These are phyloP conservation scores for Pythium plurisporium DNA, from an alignment of 352 stramenopile species.

Conservation along the genomic window DNA sequence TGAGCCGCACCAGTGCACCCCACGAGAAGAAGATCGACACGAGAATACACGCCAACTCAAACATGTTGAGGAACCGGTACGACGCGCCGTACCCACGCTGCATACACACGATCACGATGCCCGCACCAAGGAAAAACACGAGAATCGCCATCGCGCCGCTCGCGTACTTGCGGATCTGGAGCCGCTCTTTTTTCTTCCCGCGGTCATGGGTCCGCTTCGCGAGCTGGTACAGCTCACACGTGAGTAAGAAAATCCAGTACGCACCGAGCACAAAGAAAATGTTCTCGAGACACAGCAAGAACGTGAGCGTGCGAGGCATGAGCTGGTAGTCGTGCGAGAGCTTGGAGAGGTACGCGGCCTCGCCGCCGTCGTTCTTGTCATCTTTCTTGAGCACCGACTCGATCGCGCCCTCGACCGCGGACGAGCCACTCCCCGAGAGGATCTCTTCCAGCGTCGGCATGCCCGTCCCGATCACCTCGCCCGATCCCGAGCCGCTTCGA, in stretches of 20 bases:
- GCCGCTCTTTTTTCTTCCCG: conserved; percentile 40
- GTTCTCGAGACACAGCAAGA: conserved; percentile 50
- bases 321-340: conserved; percentile 41
- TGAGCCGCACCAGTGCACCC: conserved; percentile 35
- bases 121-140: conserved; percentile 27
- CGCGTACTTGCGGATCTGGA: conserved; percentile 46
- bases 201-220: conserved; percentile 55
- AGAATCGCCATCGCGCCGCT: conserved; percentile 30
- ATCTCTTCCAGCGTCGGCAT: conserved; percentile 9
- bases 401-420: conserved; percentile 17
- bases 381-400: conserved; percentile 35
- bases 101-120: conserved; percentile 36
- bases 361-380: conserved; percentile 41
- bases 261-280: conserved; percentile 60
- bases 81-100: conserved; percentile 48
- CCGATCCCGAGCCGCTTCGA: conserved; percentile 8
- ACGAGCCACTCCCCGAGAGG: conserved; percentile 13
- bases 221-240: conserved; percentile 54
- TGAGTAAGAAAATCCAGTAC: conserved; percentile 65
- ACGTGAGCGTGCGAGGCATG: conserved; percentile 36
- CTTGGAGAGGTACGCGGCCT: conserved; percentile 60
- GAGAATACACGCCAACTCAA: conserved; percentile 44
- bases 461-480: not conserved
- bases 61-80: conserved; percentile 50
- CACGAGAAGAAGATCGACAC: conserved; percentile 43